Evolutionary conservation across 495 filamentous ascomycete species (phyloP).

Genomic region (Choiromyces venosus): DNA sequence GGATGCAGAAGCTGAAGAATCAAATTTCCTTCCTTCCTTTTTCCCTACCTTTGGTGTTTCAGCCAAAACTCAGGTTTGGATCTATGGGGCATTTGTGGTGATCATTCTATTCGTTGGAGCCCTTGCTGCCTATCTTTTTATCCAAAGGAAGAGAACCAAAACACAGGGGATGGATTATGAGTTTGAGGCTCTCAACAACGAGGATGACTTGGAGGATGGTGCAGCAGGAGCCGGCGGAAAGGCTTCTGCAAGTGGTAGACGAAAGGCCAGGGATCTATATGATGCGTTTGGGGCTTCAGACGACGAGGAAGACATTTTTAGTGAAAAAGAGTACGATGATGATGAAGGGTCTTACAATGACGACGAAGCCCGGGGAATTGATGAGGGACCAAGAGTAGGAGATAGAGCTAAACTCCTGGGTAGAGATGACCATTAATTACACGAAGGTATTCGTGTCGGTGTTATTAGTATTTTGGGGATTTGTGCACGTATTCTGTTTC

Average conservation of each 20-base stretch:
- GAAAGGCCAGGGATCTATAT: conserved; percentile 77
- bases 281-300: conserved; percentile 82
- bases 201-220: conserved; percentile 62
- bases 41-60: conserved; percentile 93
- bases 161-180: conserved; percentile 82
- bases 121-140: conserved; percentile 70
- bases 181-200: conserved; percentile 84
- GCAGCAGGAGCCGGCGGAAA: conserved; percentile 10
- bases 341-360: conserved; percentile 33
- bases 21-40: conserved; percentile 76
- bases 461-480: conserved; percentile 4
- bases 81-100: conserved; percentile 76
- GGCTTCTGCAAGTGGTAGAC: conserved; percentile 44
- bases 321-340: conserved; percentile 49
- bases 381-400: conserved; percentile 35
- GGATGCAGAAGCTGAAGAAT: conserved; percentile 22
- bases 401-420: conserved; percentile 36
- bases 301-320: conserved; percentile 61
- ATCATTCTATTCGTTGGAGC: conserved; percentile 80
- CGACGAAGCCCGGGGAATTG: conserved; percentile 37
- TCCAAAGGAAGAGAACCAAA: conserved; percentile 68
- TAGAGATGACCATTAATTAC: conserved; percentile 19
- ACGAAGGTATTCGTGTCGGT: background rate
- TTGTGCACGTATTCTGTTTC: background rate
- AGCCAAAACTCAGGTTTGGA: conserved; percentile 86